A percentile compares a stretch with the other conserved stretches of the same genome.
These are phyloP conservation scores for Cynanchum wilfordii DNA, from an alignment of 257 asterid species.

Conservation along the genomic window DNA sequence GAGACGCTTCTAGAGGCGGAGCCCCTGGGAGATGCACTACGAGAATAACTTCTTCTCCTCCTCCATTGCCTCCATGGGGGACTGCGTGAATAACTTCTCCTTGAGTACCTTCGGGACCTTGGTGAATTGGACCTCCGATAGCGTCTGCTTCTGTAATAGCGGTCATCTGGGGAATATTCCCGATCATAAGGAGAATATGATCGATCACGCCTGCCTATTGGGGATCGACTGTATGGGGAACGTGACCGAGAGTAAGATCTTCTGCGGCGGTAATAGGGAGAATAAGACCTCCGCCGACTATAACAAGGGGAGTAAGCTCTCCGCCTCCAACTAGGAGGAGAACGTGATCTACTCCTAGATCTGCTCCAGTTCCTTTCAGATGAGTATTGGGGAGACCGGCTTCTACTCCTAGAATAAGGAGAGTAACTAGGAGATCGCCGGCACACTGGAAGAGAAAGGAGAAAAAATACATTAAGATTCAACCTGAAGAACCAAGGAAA, in stretches of 20 bases:
- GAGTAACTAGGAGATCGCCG: slow-evolving; percentile 53
- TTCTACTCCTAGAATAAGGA: slow-evolving; percentile 31
- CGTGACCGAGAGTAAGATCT: slow-evolving; percentile 53
- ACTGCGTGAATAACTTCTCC: slow-evolving; percentile 43
- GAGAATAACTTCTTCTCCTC: slow-evolving; percentile 33
- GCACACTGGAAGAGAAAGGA: slow-evolving; percentile 24
- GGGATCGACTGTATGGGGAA: slow-evolving; percentile 58
- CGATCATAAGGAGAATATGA: slow-evolving; percentile 40
- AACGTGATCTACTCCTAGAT: slow-evolving; percentile 9
- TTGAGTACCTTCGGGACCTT: slow-evolving; percentile 9
- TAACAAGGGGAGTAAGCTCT: slow-evolving; percentile 35
- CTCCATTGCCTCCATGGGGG: slow-evolving; percentile 31
- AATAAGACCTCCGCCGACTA: slow-evolving; percentile 11
- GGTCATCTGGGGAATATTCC: slow-evolving; percentile 38
- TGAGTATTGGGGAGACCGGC: slow-evolving; percentile 34
- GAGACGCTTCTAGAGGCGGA: slow-evolving; percentile 40
- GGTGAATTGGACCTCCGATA: slow-evolving; percentile 36
- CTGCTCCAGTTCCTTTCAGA: slow-evolving; percentile 3
- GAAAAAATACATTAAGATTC: neutral
- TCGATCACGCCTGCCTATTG: slow-evolving; percentile 31
- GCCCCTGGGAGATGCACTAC: slow-evolving; percentile 27
- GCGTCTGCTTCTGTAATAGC: slow-evolving; percentile 25
- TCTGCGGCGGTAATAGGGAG: slow-evolving; percentile 33
- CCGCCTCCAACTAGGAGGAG: neutral
- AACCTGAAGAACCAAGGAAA: neutral